Percentiles rank a stretch among this genome's conserved stretches.
Evolutionary conservation across 441 rosid species (phyloP).

Genomic region (Erysimum cheiri): DNA sequence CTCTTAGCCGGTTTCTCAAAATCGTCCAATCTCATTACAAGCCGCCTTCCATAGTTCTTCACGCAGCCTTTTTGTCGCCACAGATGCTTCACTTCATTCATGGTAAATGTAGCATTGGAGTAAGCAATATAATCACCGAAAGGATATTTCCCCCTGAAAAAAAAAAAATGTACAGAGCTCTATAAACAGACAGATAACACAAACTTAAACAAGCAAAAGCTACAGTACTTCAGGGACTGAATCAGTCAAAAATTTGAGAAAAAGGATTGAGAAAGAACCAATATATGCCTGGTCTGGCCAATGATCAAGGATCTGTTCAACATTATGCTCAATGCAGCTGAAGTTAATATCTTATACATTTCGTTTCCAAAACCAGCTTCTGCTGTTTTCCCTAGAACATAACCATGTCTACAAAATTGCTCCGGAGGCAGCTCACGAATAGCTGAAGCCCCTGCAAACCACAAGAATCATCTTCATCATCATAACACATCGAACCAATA

Average conservation of each 20-base stretch:
- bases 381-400: conserved; percentile 86
- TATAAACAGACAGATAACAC: conserved; percentile 37
- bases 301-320: conserved; percentile 93
- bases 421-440: conserved; percentile 77
- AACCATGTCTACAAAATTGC: conserved; percentile 79
- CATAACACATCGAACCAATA: neutral
- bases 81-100: conserved; percentile 84
- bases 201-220: conserved; percentile 14
- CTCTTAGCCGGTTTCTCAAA: conserved; percentile 82
- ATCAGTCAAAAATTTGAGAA: conserved; percentile 32
- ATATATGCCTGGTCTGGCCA: conserved; percentile 99
- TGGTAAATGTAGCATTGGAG: conserved; percentile 70
- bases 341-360: conserved; percentile 93
- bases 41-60: conserved; percentile 62
- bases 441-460: conserved; percentile 63
- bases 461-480: conserved; percentile 22
- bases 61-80: conserved; percentile 82
- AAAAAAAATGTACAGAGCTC: conserved; percentile 13
- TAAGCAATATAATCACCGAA: conserved; percentile 89
- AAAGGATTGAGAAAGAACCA: conserved; percentile 97
- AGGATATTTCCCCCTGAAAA: conserved; percentile 83
- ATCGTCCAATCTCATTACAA: conserved; percentile 89
- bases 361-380: conserved; percentile 99
- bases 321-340: conserved; percentile 83
- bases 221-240: neutral